Evolutionary conservation across 2,329 filamentous ascomycete species (phyloP).

Genomic region (Chrysosporium keratinophilum): DNA sequence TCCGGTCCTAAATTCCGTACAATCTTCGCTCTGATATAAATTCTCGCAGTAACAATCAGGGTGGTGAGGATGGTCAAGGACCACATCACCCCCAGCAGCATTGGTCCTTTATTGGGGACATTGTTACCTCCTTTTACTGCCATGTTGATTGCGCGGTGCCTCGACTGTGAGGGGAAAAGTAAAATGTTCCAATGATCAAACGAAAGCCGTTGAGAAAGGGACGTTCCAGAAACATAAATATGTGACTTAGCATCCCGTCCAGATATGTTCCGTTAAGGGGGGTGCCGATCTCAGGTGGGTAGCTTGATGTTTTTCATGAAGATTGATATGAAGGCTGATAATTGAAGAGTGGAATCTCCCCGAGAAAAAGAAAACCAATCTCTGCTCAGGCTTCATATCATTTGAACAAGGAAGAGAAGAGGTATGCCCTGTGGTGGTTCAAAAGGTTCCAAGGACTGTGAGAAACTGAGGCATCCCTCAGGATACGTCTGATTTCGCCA

Average conservation of each 20-base stretch:
- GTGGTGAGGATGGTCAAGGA: constrained; percentile 25
- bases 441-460: too few relatives aligned
- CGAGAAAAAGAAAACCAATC: too few relatives aligned
- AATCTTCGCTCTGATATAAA: constrained; percentile 27
- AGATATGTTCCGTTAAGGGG: neutral
- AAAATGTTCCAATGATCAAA: neutral
- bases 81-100: constrained; percentile 26
- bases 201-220: neutral
- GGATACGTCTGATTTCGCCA: too few relatives aligned
- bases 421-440: too few relatives aligned
- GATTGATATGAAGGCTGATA: too few relatives aligned
- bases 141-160: neutral
- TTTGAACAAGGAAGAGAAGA: neutral
- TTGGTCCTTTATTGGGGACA: constrained; percentile 27
- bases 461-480: too few relatives aligned
- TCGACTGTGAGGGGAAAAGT: neutral
- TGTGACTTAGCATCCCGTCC: neutral
- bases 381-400: neutral
- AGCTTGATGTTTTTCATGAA: too few relatives aligned
- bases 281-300: neutral
- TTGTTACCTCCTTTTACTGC: constrained; percentile 10
- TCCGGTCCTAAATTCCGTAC: constrained; percentile 29
- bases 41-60: constrained; percentile 25
- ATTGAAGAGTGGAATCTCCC: too few relatives aligned
- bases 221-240: neutral